Evolutionary conservation across 202 grass and related monocot genomes (phyloP), one percentile per base, ranked within the genome.

Genomic region (Hordeum pubiflorum): DNA sequence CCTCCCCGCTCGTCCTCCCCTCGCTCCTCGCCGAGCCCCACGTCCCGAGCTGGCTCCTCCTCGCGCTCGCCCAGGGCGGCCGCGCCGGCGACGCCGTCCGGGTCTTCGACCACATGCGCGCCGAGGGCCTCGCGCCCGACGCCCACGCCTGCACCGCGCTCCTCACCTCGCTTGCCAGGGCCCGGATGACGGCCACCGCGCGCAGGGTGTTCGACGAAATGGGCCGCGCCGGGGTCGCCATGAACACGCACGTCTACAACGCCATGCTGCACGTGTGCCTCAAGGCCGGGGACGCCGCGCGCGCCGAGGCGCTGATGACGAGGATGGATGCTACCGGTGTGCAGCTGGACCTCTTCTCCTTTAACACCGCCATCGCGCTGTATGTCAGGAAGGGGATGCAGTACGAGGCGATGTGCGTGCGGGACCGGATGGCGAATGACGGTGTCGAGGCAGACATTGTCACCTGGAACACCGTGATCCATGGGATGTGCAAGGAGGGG

Each of bases 231-330:
- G 83, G 87, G 15, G 62, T 91, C 23, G 76, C 58, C 72, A 46
- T 86, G 79, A 97, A 86, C 87, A 78, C 90, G 18, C 88, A 93
- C 76, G 91, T 97, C 9, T 94, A 82, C 68, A 97, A 94, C 79
- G 83, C 92, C 50, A 94, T 97, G 92, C 84, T 97, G 34, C 89
- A 94, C 86, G 92, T 94, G 10, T 94, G 90, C 78, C 68, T 90
- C 40, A 97, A 89, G 86, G 84, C 94, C 5, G 88, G 94, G 33
- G 84, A 97, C 72, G 34, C 78, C 12, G 41, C 71, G 3, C 82
- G 66, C 17, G 89, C 94, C 1, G 83, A 82, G 80, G 60, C 75
- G 32, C 72, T 97, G 32, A 21, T 97, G 31, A 62, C 69, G 17
- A 81, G 84, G 80, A 97, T 97, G 89, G 91, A 97, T 26, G 63